These are phyloP conservation scores for Piper longum DNA, from an alignment of 164 flowering plant species.

Conservation along the genomic window DNA sequence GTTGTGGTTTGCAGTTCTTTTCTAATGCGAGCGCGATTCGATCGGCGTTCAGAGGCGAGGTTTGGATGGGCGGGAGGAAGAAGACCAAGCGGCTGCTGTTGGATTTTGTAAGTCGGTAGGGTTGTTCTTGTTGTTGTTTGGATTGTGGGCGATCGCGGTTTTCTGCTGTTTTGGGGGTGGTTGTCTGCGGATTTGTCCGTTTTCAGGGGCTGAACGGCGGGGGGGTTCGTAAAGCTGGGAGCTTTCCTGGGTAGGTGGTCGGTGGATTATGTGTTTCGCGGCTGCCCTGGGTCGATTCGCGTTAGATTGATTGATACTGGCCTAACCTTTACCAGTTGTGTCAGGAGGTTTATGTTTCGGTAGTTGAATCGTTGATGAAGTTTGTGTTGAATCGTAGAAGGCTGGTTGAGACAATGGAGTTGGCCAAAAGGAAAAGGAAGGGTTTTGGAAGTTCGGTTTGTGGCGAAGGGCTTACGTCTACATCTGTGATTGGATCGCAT, in stretches of 20 bases:
- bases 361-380: neutral
- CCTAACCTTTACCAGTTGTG: neutral
- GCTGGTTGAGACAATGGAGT: conserved; percentile 4
- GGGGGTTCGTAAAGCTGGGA: no score
- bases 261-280: neutral
- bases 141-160: neutral
- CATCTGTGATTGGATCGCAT: conserved; percentile 32
- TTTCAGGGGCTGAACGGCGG: neutral
- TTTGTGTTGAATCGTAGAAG: neutral
- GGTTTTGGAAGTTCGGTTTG: conserved; percentile 33
- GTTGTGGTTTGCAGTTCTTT: neutral
- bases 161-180: no score
- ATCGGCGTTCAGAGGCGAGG: conserved; percentile 1
- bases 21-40: neutral
- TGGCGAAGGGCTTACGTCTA: conserved; percentile 11
- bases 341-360: neutral
- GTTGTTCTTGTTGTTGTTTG: neutral
- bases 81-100: conserved; percentile 9
- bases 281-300: neutral
- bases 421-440: conserved; percentile 68
- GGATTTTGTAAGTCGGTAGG: neutral
- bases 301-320: neutral
- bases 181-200: neutral
- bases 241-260: neutral
- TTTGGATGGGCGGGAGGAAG: conserved; percentile 14